Base-by-base conservation (phyloP, 805 yeast species). In the Lipomyces mesembrius region DNA sequence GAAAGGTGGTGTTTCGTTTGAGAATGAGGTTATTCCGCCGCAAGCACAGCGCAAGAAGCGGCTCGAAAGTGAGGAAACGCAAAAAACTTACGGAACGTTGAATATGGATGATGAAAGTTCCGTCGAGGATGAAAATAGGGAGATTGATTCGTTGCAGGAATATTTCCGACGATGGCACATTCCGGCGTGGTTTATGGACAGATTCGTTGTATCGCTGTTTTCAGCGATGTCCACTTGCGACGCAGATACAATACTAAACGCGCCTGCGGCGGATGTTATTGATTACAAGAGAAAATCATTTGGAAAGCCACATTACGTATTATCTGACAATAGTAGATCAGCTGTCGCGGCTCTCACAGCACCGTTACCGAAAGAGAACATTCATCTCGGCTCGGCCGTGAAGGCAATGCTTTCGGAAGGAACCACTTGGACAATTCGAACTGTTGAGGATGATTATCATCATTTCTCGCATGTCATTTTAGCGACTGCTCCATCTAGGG, bases 241-340 rank as follows among this genome's bases (percentile, higher is more conserved):
- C 2, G 51, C 34, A 2, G 59, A 49, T n/a, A 46, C 60, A 5
- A 59, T 67, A 6, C 60, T 55, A 22, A 32, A 27, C n/a, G 62
- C 70, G 12, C 71, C 71, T 7, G 71, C 71, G 14, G 58, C 64
- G 7, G 71, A 67, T 35, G 37, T 67, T 9, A 54, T 65, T n/a
- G 71, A 67, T 32, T 67, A 67, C 53, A 67, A 67, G 55, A 54
- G 64, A 8, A 35, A 55, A 8, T 64, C 69, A 14, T 67, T 65
- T 29, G 25, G 56, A 39, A 46, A 67, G 57, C 70, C 71, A 12
- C 71, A 67, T 37, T 67, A 65, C 25, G 25, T 67, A 12, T 61
- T 67, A 11, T 43, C 62, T 1, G 29, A 62, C 14, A 67, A 67
- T 52, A 56, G 62, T 22, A 12, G 54, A 8, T 64, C 71, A 9